Percentiles rank a stretch among this genome's conserved stretches.
Evolutionary conservation across 2,329 filamentous ascomycete species (phyloP).

Genomic region (Fusarium sp.): DNA sequence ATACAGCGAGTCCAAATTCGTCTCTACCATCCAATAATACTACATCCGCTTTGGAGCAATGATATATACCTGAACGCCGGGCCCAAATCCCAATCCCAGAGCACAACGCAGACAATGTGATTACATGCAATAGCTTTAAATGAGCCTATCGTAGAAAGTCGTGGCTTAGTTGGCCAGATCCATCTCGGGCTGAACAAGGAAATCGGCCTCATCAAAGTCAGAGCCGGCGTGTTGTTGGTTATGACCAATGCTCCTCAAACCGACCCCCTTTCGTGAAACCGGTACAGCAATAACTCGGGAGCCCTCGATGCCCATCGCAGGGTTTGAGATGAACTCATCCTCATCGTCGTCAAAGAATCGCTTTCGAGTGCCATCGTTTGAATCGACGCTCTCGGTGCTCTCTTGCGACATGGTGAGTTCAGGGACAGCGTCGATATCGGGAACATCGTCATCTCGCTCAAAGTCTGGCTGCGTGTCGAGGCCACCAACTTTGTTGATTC

Average conservation of each 20-base stretch:
- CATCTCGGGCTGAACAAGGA: conserved; percentile 64
- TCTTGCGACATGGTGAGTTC: conserved; percentile 65
- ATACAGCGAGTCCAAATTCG: conserved; percentile 25
- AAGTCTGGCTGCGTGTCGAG: conserved; percentile 66
- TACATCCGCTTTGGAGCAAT: conserved; percentile 35
- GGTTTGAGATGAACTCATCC: conserved; percentile 49
- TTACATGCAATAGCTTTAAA: conserved; percentile 1
- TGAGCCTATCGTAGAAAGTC: background rate
- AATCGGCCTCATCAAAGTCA: conserved; percentile 76
- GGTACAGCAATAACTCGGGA: conserved; percentile 61
- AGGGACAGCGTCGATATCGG: conserved; percentile 54
- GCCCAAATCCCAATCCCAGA: conserved; percentile 29
- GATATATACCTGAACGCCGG: conserved; percentile 36
- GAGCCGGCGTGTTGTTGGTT: conserved; percentile 57
- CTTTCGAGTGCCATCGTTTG: conserved; percentile 53
- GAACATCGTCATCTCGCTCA: conserved; percentile 43
- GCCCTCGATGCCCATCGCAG: conserved; percentile 50
- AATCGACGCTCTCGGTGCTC: conserved; percentile 53
- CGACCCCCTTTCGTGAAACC: conserved; percentile 45
- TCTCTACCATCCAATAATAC: conserved; percentile 20
- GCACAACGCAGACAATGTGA: conserved; percentile 24
- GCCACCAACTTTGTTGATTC: conserved; percentile 78
- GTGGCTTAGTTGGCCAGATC: conserved; percentile 37
- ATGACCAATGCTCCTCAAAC: conserved; percentile 49
- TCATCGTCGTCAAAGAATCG: conserved; percentile 59